These are phyloP conservation scores for Athelia sp. DNA, from an alignment of 1,284 basidiomycete species.

Conservation along the genomic window DNA sequence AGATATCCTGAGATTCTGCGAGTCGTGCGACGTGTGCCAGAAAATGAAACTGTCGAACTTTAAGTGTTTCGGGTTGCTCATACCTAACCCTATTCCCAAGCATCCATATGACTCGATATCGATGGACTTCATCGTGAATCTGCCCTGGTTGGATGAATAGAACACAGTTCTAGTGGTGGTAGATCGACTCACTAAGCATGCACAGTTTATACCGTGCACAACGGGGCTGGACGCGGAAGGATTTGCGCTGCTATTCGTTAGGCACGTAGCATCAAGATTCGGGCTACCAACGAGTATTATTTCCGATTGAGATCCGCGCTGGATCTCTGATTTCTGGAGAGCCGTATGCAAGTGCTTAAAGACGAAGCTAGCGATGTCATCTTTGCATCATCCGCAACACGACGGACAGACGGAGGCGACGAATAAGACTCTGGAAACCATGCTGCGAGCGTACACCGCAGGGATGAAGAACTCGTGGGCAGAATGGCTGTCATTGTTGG, in stretches of 20 bases:
- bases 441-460: conserved; percentile 9
- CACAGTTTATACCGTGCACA: conserved; percentile 26
- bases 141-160: conserved; percentile 31
- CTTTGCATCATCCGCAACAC: conserved; percentile 23
- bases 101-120: conserved; percentile 34
- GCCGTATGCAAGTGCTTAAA: conserved; percentile 8
- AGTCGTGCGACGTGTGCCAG: conserved; percentile 33
- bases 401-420: conserved; percentile 29
- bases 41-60: conserved; percentile 28
- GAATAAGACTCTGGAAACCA: conserved; percentile 15
- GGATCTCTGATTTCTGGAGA: conserved; percentile 20
- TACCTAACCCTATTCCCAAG: conserved; percentile 30
- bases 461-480: conserved; percentile 15
- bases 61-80: conserved; percentile 26
- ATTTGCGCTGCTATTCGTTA: conserved; percentile 14
- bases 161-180: conserved; percentile 32
- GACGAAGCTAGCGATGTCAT: conserved; percentile 17
- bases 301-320: conserved; percentile 21
- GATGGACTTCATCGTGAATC: conserved; percentile 39
- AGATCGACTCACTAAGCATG: conserved; percentile 31
- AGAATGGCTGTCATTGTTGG: conserved; percentile 13
- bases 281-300: conserved; percentile 20
- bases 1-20: conserved; percentile 19
- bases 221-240: conserved; percentile 5
- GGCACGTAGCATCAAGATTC: conserved; percentile 13